A percentile compares a stretch with the other conserved stretches of the same genome.
Conservation (phyloP, 1,284 basidiomycete species). For the Ustilago lituana region DNA sequence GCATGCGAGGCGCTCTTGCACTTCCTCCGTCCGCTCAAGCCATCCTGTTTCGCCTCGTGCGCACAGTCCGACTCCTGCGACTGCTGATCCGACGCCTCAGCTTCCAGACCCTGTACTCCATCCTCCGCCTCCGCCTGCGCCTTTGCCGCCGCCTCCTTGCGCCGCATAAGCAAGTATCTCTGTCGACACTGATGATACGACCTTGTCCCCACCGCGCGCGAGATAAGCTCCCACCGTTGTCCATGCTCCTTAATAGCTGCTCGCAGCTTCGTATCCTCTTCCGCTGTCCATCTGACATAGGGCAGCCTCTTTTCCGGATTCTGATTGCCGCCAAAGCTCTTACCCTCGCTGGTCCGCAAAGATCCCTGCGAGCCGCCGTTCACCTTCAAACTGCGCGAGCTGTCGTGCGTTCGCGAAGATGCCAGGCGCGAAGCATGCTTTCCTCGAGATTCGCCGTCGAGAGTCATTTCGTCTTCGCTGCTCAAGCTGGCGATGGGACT, state of each 20-base stretch:
- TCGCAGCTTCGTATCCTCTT: conserved; percentile 64
- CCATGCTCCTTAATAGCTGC: conserved; percentile 64
- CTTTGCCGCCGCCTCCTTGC: conserved; percentile 62
- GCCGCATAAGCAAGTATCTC: conserved; percentile 65
- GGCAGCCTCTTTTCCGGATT: conserved; percentile 66
- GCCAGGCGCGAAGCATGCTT: conserved; percentile 30
- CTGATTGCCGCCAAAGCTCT: conserved; percentile 53
- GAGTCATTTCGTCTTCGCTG: conserved; percentile 45
- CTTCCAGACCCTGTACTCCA: no score
- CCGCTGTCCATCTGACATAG: conserved; percentile 65
- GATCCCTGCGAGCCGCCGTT: conserved; percentile 25
- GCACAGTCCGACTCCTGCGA: conserved; percentile 46
- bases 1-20: conserved; percentile 27
- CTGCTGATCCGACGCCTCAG: conserved; percentile 47
- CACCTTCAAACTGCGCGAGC: conserved; percentile 21
- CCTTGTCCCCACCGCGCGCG: conserved; percentile 64
- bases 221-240: conserved; percentile 66
- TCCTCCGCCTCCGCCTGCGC: conserved; percentile 35
- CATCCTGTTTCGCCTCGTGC: conserved; percentile 11
- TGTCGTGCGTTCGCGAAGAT: conserved; percentile 21
- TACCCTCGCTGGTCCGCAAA: conserved; percentile 31
- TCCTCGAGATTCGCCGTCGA: conserved; percentile 24
- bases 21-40: conserved; percentile 21
- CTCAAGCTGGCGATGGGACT: conserved; percentile 48
- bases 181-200: conserved; percentile 67